Conservation (phyloP, 2,329 filamentous ascomycete genomes). For the Claviceps sp. region DNA sequence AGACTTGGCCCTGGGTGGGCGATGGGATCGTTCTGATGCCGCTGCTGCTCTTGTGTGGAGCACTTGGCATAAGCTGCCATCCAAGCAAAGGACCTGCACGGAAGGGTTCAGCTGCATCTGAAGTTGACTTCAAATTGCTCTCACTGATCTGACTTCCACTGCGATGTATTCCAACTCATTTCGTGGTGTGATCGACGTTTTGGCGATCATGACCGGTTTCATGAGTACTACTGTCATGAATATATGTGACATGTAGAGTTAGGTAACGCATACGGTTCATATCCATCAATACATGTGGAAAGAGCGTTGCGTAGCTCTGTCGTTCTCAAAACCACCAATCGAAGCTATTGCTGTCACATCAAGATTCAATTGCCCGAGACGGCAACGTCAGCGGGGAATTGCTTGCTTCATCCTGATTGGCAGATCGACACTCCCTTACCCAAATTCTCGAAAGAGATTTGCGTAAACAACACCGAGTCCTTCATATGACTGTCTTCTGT, state of each 20-base stretch:
- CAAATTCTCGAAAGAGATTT: conserved; percentile 31
- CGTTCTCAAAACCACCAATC: neutral
- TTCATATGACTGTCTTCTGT: no score
- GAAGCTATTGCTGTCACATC: neutral
- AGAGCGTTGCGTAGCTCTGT: neutral
- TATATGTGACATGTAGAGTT: neutral
- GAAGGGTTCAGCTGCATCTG: conserved; percentile 8
- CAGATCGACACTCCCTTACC: neutral
- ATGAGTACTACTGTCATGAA: no score
- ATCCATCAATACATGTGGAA: conserved; percentile 1
- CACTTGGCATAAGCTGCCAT: conserved; percentile 9
- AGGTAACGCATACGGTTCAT: neutral
- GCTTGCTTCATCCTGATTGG: neutral
- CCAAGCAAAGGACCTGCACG: conserved; percentile 9
- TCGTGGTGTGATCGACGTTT: neutral
- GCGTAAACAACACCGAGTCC: conserved; percentile 10
- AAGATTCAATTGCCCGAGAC: neutral
- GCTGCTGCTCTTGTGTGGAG: conserved; percentile 9
- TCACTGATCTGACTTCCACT: conserved; percentile 6
- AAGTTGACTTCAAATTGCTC: conserved; percentile 10
- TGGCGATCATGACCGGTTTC: no score
- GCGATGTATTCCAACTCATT: neutral
- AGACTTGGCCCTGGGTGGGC: neutral
- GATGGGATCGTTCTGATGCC: conserved; percentile 6
- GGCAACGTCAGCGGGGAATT: neutral